Evolutionary conservation across 345 rosid species (phyloP).

Genomic region (Nephelium lappaceum): DNA sequence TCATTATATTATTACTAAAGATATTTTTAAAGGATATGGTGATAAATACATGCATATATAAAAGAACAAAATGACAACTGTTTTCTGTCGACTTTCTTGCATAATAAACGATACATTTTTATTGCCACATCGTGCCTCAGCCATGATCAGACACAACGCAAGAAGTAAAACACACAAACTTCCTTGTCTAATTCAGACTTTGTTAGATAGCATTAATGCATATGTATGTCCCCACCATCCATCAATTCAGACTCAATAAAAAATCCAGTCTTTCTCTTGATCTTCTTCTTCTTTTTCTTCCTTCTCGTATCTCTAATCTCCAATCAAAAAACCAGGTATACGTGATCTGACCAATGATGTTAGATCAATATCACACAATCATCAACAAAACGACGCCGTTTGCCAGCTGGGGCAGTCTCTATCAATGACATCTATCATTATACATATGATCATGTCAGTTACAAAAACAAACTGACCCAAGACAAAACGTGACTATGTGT

Average conservation of each 20-base stretch:
- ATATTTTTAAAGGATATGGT: too few species aligned
- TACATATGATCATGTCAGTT: not conserved
- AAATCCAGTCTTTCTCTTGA: not conserved
- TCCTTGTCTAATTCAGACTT: slow-evolving; percentile 12
- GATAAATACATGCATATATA: too few species aligned
- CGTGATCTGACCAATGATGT: not conserved
- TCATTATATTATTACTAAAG: too few species aligned
- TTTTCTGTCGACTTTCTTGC: not conserved
- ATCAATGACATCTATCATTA: not conserved
- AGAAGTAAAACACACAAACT: not conserved
- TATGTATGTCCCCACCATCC: not conserved
- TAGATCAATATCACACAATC: not conserved
- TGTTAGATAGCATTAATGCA: not conserved
- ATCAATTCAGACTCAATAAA: not conserved
- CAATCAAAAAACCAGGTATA: not conserved
- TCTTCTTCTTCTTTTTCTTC: not conserved
- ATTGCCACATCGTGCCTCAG: not conserved
- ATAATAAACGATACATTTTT: not conserved
- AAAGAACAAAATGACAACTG: not conserved
- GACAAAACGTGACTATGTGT: not conserved
- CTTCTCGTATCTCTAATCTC: slow-evolving; percentile 14
- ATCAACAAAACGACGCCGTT: not conserved
- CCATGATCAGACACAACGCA: not conserved
- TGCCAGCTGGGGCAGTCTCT: slow-evolving; percentile 19
- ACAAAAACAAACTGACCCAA: not conserved